Evolutionary conservation across 139 green algal genomes (phyloP).

Genomic region (Klebsormidium nitens): DNA sequence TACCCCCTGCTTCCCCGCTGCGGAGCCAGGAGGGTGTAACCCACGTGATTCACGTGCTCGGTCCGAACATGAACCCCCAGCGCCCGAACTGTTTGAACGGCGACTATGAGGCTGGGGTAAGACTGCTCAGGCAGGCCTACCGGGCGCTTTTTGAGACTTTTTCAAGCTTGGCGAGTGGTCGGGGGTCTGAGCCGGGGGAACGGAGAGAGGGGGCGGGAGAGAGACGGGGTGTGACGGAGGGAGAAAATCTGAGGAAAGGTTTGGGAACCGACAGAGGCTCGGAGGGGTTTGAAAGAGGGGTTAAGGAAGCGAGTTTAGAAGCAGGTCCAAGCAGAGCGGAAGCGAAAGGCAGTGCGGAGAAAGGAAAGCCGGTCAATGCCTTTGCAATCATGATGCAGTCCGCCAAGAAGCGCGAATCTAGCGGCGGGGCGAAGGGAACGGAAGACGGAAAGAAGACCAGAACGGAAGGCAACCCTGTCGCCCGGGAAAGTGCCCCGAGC

Average conservation of each 20-base stretch:
- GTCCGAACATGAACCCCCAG: slow-evolving; percentile 31
- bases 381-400: background rate
- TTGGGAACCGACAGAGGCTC: too few relatives aligned
- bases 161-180: too few relatives aligned
- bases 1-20: slow-evolving; percentile 21
- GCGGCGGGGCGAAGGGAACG: background rate
- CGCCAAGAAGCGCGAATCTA: background rate
- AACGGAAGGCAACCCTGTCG: background rate
- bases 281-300: too few relatives aligned
- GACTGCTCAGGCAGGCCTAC: slow-evolving; percentile 21
- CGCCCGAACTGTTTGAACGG: slow-evolving; percentile 30
- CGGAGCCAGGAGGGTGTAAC: slow-evolving; percentile 18
- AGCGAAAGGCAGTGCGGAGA: too few relatives aligned
- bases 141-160: slow-evolving; percentile 29
- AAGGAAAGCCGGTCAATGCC: background rate
- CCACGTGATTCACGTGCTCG: slow-evolving; percentile 35
- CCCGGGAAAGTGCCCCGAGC: too few relatives aligned
- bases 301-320: too few relatives aligned
- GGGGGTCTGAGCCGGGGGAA: too few relatives aligned
- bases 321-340: too few relatives aligned
- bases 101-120: slow-evolving; percentile 18
- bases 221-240: too few relatives aligned
- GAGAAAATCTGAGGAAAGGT: too few relatives aligned
- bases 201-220: too few relatives aligned
- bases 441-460: background rate